Base-by-base conservation (phyloP, 257 asterid genomes). In the Nicotiana obtusifolia region DNA sequence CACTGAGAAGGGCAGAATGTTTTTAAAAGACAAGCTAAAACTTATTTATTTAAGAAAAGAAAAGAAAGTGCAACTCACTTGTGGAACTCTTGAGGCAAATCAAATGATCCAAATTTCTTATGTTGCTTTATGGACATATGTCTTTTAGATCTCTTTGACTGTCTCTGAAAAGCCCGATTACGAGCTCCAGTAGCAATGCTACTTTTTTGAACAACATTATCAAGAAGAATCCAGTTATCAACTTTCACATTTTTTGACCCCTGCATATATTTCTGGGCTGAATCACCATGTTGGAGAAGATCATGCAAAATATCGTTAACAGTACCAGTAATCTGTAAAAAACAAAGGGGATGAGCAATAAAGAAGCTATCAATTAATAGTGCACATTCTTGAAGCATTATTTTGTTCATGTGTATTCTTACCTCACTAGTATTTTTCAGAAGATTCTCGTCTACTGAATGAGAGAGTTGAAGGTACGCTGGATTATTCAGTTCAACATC, bases 221-320 rank as follows among this genome's bases (percentile, higher is more conserved):
- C 98, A 14, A 95, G 98, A 84, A 94, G 98, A 64, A 95, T 92
- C n/a, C 90, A 86, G 61, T 89, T 84, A 86, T 94, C 98, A 59
- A 91, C 91, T 86, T 90, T 91, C 84, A 90, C 85, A 84, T 84
- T 90, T 84, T 85, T 91, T 49, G 97, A 94, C 75, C 98, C 97
- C 68, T 92, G 94, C 89, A 86, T 86, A 86, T 90, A 94, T 86
- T 94, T 94, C 82, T 90, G 87, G 78, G 94, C 95, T 10, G 95
- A 86, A 86, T 93, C 97, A 56, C 98, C 97, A 80, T 84, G 90
- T 87, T 90, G 97, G 83, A 94, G 89, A 83, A 92, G 94, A 80
- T 94, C 91, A 9, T 92, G 94, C 89, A 94, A 87, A 44, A 92
- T 86, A 80, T 85, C 81, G 69, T 90, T 90, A 77, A 91, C 91